Evolutionary conservation across 805 yeast genomes (phyloP), one percentile per base, ranked within the genome.

Genomic region (Candida maris): DNA sequence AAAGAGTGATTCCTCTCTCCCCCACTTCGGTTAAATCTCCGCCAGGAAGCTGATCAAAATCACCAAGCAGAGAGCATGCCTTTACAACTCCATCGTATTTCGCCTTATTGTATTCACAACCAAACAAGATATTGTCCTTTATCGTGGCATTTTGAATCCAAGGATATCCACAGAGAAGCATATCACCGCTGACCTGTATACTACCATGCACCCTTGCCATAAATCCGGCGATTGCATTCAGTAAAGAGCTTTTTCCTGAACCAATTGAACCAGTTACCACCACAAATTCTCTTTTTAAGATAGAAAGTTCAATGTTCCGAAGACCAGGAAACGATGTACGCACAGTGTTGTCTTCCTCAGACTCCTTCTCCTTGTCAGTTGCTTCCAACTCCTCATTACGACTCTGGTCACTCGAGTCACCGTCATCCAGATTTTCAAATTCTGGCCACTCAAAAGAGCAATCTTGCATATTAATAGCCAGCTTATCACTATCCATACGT

Each of bases 61-160:
- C 95, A 30, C 71, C 73, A 21, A 65, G 67, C 41, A 85, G 61
- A 0, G 87, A 79, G 59, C 95, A 85, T 1, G 81, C 81, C 25
- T 68, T 61, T 10, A 86, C 55, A 5, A 85, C 73, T 12, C 61
- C 59, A 5, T 70, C 52, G 53, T 85, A 85, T 42, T 64, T 70
- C 2, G 59, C 52, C 34, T 68, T 62, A 37, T 79, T 75, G 39
- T 55, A 77, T 13, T 71, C 71, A 14, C 54, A 42, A 2, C 95
- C 95, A 61, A 85, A 86, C 10, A 70, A 34, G 36, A 85, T 84
- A 52, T 85, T 85, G 13, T 82, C 87, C 51, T 74, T 73, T 19
- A 86, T 78, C 0, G 94, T 81, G 2, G 84, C 77, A 59, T 85
- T 86, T 51, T 83, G 89, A 27, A 86, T 76, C 95, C 95, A 86